phyloP scores from a whole-genome alignment of 129 eudicot genomes.

The Flaveria robusta region DNA sequence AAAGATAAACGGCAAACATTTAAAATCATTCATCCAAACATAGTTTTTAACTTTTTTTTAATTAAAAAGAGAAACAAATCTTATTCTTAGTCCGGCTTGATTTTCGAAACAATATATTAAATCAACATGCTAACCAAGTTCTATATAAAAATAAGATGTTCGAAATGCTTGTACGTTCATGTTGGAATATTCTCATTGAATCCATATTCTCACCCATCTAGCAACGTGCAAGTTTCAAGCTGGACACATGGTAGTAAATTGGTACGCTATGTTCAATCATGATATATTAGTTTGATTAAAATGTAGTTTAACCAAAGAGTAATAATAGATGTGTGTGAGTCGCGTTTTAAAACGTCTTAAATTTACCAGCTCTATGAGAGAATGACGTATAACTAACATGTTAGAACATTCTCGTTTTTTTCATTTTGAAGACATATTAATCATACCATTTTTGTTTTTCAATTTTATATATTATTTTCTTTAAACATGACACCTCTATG shows the following conservation, averaged over 20 bases:
- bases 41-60: too few relatives aligned
- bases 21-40: too few relatives aligned
- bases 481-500: background rate
- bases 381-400: background rate
- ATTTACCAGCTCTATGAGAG: background rate
- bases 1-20: too few relatives aligned
- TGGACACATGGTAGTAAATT: conserved; percentile 26
- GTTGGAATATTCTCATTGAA: conserved; percentile 34
- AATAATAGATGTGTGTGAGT: too few relatives aligned
- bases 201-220: conserved; percentile 35
- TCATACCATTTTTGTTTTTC: background rate
- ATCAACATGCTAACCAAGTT: too few relatives aligned
- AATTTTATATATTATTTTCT: background rate
- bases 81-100: too few relatives aligned
- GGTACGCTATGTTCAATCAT: background rate
- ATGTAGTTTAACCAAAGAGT: too few relatives aligned
- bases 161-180: conserved; percentile 20
- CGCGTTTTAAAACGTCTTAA: too few relatives aligned
- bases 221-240: conserved; percentile 40
- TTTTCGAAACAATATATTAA: too few relatives aligned
- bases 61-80: too few relatives aligned
- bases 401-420: background rate
- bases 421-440: background rate
- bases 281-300: too few relatives aligned
- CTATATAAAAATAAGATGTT: background rate